These are phyloP conservation scores for Pseudopyricularia javanii DNA, from an alignment of 2,329 filamentous ascomycete genomes.

Conservation along the genomic window DNA sequence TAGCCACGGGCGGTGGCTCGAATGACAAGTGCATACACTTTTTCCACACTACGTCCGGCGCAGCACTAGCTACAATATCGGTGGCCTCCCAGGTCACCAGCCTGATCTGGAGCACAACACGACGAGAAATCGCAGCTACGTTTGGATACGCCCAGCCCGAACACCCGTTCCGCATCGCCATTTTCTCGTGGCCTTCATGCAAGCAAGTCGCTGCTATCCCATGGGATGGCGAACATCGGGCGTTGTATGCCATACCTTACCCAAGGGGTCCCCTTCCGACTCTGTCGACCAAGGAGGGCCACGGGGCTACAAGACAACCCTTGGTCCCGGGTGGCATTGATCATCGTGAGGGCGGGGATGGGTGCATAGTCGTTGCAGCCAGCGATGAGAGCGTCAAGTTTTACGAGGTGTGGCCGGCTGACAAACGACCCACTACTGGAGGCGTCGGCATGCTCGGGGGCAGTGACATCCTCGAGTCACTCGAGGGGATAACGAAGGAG, in stretches of 20 bases:
- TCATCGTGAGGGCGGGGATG: constrained; percentile 32
- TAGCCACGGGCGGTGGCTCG: constrained; percentile 86
- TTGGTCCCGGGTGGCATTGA: not conserved
- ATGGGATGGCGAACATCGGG: constrained; percentile 68
- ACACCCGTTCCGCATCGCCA: constrained; percentile 76
- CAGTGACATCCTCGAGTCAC: constrained; percentile 71
- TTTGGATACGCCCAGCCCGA: constrained; percentile 91
- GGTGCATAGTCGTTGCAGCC: constrained; percentile 81
- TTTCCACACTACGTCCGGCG: constrained; percentile 75
- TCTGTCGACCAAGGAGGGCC: not conserved
- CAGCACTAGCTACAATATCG: constrained; percentile 77
- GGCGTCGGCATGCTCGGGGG: constrained; percentile 58
- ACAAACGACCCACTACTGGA: constrained; percentile 37
- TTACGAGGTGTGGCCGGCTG: constrained; percentile 80
- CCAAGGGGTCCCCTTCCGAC: constrained; percentile 34
- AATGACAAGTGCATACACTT: constrained; percentile 96
- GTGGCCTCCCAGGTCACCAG: constrained; percentile 90
- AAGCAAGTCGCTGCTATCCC: constrained; percentile 74
- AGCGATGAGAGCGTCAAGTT: constrained; percentile 92
- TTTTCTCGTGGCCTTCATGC: constrained; percentile 92
- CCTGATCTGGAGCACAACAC: constrained; percentile 76
- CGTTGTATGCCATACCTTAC: constrained; percentile 80
- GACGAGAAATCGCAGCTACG: constrained; percentile 80
- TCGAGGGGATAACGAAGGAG: constrained; percentile 70
- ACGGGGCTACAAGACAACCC: constrained; percentile 1